Base-by-base conservation (phyloP, 1,284 basidiomycete species). In the Grifola frondosa region DNA sequence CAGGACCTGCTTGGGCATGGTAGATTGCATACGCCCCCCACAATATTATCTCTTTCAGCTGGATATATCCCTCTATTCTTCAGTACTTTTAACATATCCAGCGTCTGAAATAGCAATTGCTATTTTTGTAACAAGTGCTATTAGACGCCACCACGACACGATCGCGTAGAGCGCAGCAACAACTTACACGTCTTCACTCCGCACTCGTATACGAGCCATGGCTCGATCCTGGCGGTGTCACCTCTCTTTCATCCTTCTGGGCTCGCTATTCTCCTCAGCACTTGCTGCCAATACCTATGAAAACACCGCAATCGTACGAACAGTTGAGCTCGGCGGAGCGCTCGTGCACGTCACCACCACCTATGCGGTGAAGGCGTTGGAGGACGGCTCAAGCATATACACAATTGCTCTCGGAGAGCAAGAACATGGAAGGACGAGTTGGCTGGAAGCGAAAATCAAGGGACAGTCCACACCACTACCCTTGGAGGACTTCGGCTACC, bases 311-410 rank as follows among this genome's bases (percentile, higher is more conserved):
- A 76, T 97, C 50, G 87, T 91, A 17, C 85, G 91, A 57, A 85
- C 86, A 9, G 73, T 93, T 51, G 93, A 96, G 59, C 84, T 96
- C 30, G 91, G 88, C 30, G 93, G 93, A 47, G 76, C 91, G 22
- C 77, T 91, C 20, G 85, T 91, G 40, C 84, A 86, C 66, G 80
- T 92, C 70, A 88, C 83, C 36, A 95, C 93, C 36, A 89, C 90
- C 43, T 96, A 88, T 67, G 84, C 89, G 15, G 78, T 90, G 61
- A 89, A 83, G 64, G 79, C 88, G 35, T 73, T 87, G 21, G 75
- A 80, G 50, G 69, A 80, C 49, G 75, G 70, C 34, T 75, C 81
- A 8, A 75, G 73, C 29, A 68, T 77, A 28, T 93, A 92, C 62
- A 78, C 82, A 33, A 67, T 95, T 49, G 80, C 87, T 6, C 69